Percentiles rank a stretch among this genome's conserved stretches.
Evolutionary conservation across 2,329 filamentous ascomycete genomes (phyloP).

Genomic region (Claviceps humidiphila): DNA sequence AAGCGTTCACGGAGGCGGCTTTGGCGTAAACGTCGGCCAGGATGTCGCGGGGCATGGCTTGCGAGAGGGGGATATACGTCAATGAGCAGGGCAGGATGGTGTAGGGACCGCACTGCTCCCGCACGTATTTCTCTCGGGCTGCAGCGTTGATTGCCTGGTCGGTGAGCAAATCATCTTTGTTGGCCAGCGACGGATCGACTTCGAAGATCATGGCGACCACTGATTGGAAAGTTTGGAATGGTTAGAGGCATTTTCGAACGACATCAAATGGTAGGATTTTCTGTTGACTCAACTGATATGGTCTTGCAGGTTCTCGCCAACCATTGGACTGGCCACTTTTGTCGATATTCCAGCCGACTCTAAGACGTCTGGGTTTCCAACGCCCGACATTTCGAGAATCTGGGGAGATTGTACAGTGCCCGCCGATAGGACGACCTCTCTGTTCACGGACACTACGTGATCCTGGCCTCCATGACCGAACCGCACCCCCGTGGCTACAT

Average conservation of each 20-base stretch:
- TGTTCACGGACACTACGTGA: constrained; percentile 25
- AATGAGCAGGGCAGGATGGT: constrained; percentile 27
- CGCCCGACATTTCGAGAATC: constrained; percentile 47
- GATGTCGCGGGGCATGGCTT: constrained; percentile 15
- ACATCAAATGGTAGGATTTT: background rate
- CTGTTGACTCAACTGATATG: constrained; percentile 18
- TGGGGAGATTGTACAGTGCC: constrained; percentile 44
- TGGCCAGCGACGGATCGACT: constrained; percentile 26
- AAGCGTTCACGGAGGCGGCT: constrained; percentile 10
- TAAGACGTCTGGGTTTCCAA: constrained; percentile 32
- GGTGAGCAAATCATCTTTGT: constrained; percentile 24
- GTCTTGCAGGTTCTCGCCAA: constrained; percentile 37
- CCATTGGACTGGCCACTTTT: constrained; percentile 28
- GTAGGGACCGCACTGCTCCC: constrained; percentile 20
- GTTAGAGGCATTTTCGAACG: background rate
- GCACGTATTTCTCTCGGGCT: constrained; percentile 21
- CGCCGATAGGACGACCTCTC: constrained; percentile 45
- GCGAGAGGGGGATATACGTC: constrained; percentile 27
- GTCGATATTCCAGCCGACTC: constrained; percentile 22
- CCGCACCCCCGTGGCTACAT: constrained; percentile 18
- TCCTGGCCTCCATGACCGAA: constrained; percentile 24
- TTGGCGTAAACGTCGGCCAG: constrained; percentile 12
- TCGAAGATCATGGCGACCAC: constrained; percentile 32
- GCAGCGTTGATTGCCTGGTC: constrained; percentile 16
- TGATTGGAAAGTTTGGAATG: background rate